These are phyloP conservation scores for Penstemon davidsonii DNA, from an alignment of 257 asterid species.

Conservation along the genomic window DNA sequence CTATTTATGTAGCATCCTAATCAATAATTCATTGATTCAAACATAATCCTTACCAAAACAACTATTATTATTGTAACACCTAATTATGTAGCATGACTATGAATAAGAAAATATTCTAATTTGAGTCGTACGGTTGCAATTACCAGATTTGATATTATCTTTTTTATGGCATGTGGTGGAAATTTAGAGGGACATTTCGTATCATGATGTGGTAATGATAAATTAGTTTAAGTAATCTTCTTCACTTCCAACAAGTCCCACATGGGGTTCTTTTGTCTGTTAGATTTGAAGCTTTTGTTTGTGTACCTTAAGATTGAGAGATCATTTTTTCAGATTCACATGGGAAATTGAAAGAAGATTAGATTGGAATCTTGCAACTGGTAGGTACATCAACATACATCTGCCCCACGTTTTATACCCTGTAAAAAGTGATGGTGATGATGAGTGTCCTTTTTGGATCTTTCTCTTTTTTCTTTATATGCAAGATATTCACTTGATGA, in stretches of 20 bases:
- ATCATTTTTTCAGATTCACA: conserved; percentile 17
- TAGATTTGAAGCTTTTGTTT: not conserved
- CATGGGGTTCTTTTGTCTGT: not conserved
- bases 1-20: too few species aligned
- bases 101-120: not conserved
- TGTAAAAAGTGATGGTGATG: not conserved
- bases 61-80: too few species aligned
- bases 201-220: conserved; percentile 9
- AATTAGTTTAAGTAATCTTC: not conserved
- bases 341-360: conserved; percentile 1
- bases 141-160: not conserved
- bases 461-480: conserved; percentile 9
- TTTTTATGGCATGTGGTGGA: not conserved
- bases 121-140: not conserved
- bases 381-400: conserved; percentile 5
- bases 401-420: conserved; percentile 28
- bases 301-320: not conserved
- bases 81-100: too few species aligned
- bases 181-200: conserved; percentile 12
- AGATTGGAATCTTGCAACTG: conserved; percentile 31
- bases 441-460: conserved; percentile 29
- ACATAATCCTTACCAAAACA: too few species aligned
- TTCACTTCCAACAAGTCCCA: not conserved
- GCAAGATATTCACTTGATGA: not conserved
- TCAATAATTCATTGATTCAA: too few species aligned